phyloP scores from a whole-genome alignment of 1,284 basidiomycete species.

The Cutaneotrichosporon sp. region DNA sequence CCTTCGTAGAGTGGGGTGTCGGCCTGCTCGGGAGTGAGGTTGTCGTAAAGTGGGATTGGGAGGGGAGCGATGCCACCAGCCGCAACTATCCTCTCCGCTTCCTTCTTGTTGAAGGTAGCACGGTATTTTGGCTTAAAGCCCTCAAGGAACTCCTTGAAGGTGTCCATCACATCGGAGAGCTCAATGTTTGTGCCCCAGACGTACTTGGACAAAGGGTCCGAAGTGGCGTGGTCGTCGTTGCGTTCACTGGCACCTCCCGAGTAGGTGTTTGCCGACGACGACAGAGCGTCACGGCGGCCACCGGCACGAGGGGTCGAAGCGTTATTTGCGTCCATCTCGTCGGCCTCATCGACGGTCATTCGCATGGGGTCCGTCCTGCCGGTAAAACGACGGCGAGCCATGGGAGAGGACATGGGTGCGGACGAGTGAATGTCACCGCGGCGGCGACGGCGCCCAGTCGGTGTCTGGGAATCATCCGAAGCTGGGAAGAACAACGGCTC shows the following conservation, averaged over 20 bases:
- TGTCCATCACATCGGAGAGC: constrained; percentile 80
- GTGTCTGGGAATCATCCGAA: constrained; percentile 41
- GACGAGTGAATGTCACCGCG: constrained; percentile 81
- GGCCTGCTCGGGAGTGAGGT: constrained; percentile 59
- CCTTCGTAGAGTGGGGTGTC: constrained; percentile 71
- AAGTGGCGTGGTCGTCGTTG: constrained; percentile 45
- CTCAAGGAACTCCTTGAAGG: constrained; percentile 81
- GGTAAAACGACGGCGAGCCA: constrained; percentile 26
- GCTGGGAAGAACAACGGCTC: constrained; percentile 49
- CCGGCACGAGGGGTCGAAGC: not conserved
- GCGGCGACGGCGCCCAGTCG: constrained; percentile 61
- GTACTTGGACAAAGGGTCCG: constrained; percentile 64
- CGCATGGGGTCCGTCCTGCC: constrained; percentile 3
- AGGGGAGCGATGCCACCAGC: constrained; percentile 35
- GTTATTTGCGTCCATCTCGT: not conserved
- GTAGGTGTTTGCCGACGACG: not conserved
- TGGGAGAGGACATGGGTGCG: constrained; percentile 59
- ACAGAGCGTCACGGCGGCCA: not conserved
- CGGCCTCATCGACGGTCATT: not conserved
- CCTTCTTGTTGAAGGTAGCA: constrained; percentile 56
- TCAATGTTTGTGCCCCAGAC: constrained; percentile 98
- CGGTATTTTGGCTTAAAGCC: constrained; percentile 95
- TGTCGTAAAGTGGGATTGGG: constrained; percentile 44
- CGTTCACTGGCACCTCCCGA: constrained; percentile 52
- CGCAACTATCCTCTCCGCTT: constrained; percentile 39